phyloP scores from a whole-genome alignment of 2,329 filamentous ascomycete species.

The Dactylellina leptospora region DNA sequence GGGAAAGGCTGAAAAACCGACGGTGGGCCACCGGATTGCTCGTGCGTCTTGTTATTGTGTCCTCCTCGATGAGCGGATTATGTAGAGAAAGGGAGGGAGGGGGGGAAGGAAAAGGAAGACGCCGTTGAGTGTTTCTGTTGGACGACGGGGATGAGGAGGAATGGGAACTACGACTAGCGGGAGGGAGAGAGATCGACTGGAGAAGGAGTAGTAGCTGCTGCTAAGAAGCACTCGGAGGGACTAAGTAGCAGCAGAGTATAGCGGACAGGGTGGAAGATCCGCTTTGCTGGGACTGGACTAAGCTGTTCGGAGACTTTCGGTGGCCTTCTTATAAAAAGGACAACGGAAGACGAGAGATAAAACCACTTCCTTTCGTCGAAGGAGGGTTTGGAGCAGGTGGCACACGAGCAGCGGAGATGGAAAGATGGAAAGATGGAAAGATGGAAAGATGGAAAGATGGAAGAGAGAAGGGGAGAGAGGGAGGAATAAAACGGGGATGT shows the following conservation, averaged over 20 bases:
- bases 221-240: not conserved
- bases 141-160: not conserved
- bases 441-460: not conserved
- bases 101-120: not conserved
- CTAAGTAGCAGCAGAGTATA: constrained; percentile 6
- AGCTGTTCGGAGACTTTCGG: constrained; percentile 41
- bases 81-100: constrained; percentile 15
- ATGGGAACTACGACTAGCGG: not conserved
- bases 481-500: not conserved
- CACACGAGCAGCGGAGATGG: constrained; percentile 22
- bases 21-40: constrained; percentile 25
- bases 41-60: constrained; percentile 4
- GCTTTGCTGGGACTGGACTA: constrained; percentile 1
- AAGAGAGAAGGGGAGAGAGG: not conserved
- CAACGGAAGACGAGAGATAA: constrained; percentile 37
- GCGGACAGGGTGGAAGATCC: constrained; percentile 23
- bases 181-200: not conserved
- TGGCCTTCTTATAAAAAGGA: constrained; percentile 31
- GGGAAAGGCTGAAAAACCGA: constrained; percentile 45
- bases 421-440: not conserved
- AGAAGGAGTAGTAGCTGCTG: not conserved
- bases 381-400: constrained; percentile 50
- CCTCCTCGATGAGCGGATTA: constrained; percentile 6
- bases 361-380: constrained; percentile 50
- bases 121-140: too few species aligned